Percentiles rank a stretch among this genome's conserved stretches.
Conservation (phyloP, 2,329 filamentous ascomycete species). For the Colletotrichum camelliae region DNA sequence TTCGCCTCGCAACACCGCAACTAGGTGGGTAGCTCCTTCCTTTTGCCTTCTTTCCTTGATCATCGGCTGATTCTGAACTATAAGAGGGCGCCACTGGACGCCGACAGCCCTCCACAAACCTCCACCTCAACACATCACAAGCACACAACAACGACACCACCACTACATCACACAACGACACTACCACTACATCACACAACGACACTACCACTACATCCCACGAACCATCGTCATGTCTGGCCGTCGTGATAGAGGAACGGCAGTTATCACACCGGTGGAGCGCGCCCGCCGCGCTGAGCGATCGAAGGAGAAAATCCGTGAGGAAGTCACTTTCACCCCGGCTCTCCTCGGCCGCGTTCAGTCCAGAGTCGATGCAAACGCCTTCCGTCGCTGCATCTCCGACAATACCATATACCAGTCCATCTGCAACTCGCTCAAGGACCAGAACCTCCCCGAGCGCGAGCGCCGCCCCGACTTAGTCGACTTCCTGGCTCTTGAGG, state of each 20-base stretch:
- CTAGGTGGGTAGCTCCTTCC: not conserved
- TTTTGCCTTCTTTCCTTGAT: not conserved
- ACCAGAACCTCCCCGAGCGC: constrained; percentile 11
- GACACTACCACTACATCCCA: not conserved
- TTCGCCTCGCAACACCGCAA: not conserved
- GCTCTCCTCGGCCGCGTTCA: constrained; percentile 1
- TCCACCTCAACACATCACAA: not conserved
- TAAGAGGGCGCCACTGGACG: not conserved
- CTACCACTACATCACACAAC: not conserved
- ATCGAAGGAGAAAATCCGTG: constrained; percentile 2
- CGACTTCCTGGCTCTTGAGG: constrained; percentile 21
- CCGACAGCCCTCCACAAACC: not conserved
- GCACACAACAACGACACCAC: not conserved
- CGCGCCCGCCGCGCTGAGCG: not conserved
- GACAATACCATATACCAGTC: constrained; percentile 20
- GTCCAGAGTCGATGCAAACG: constrained; percentile 10
- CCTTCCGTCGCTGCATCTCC: constrained; percentile 21
- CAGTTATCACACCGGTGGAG: constrained; percentile 6
- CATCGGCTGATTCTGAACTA: not conserved
- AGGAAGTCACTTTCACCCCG: constrained; percentile 4
- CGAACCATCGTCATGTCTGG: not conserved
- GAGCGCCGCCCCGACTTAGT: constrained; percentile 19
- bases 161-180: not conserved
- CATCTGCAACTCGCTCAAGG: constrained; percentile 18
- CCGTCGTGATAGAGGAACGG: constrained; percentile 2